Evolutionary conservation across 257 asterid genomes (phyloP).

Genomic region (Pogostemon cablin): DNA sequence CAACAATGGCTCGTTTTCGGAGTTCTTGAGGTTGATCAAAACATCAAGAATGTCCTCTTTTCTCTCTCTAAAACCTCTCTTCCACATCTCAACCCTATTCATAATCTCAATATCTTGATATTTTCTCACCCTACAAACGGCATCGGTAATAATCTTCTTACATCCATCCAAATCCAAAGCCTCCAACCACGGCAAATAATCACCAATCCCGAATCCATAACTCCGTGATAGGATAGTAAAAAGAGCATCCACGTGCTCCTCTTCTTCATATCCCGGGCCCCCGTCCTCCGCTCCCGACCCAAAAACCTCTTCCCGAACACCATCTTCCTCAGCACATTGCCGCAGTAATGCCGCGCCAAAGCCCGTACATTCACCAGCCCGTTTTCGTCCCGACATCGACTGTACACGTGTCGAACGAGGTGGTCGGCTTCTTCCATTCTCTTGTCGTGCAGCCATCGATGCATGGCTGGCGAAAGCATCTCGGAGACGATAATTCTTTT

Average conservation of each 20-base stretch:
- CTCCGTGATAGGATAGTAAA: no score
- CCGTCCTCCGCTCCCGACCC: no score
- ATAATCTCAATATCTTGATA: neutral
- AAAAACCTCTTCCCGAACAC: no score
- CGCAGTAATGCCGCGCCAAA: no score
- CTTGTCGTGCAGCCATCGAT: neutral
- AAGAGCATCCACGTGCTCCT: no score
- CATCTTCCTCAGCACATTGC: no score
- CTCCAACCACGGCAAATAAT: neutral
- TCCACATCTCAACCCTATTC: neutral
- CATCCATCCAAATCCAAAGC: neutral
- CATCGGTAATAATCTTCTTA: neutral
- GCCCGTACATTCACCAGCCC: no score
- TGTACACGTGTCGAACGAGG: no score
- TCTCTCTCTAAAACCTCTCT: neutral
- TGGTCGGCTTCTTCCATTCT: no score
- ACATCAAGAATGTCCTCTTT: neutral
- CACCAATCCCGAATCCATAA: no score
- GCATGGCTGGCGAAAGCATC: conserved; percentile 21
- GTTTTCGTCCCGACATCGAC: no score
- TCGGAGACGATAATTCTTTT: conserved; percentile 15
- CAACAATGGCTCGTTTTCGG: conserved; percentile 24
- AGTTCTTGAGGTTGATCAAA: conserved; percentile 21
- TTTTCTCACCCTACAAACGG: neutral
- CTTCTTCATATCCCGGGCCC: no score